Evolutionary conservation across 1,284 basidiomycete genomes (phyloP).

Genomic region (Acaromyces ingoldii): DNA sequence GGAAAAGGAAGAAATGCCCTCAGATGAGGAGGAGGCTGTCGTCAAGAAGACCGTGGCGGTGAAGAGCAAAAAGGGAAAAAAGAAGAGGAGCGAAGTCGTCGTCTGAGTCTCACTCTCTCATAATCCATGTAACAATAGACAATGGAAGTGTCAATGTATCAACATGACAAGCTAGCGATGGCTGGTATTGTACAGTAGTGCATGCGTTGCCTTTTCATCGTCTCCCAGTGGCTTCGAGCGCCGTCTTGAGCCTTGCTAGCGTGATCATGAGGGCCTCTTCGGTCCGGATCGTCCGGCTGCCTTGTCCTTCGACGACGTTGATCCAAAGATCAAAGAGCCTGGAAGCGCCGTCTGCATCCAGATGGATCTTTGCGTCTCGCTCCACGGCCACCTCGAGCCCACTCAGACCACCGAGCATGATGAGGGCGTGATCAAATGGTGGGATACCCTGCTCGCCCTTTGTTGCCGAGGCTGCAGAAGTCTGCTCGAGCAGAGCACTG

Average conservation of each 20-base stretch:
- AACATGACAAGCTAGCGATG: not conserved
- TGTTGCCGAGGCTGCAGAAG: not conserved
- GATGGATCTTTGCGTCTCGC: constrained; percentile 25
- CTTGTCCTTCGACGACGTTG: constrained; percentile 46
- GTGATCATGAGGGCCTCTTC: constrained; percentile 43
- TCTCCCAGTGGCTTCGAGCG: constrained; percentile 17
- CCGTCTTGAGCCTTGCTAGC: constrained; percentile 25
- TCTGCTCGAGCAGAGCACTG: constrained; percentile 16
- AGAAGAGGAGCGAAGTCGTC: too few species aligned
- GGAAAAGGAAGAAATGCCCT: constrained; percentile 9
- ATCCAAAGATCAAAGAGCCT: constrained; percentile 50
- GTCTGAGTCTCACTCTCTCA: too few species aligned
- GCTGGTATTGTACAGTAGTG: not conserved
- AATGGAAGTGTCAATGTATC: not conserved
- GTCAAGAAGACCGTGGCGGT: constrained; percentile 3
- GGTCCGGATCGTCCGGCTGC: constrained; percentile 45
- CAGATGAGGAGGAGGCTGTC: not conserved
- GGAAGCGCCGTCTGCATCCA: constrained; percentile 35
- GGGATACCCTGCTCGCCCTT: constrained; percentile 9
- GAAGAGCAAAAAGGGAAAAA: constrained; percentile 4
- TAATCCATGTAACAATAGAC: not conserved
- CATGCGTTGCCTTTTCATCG: not conserved
- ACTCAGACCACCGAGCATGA: constrained; percentile 46
- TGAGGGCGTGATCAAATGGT: constrained; percentile 30
- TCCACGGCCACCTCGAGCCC: constrained; percentile 48